A percentile compares a stretch with the other conserved stretches of the same genome.
Conservation (phyloP, 805 yeast species). For the Wickerhamomyces hampshirensis region DNA sequence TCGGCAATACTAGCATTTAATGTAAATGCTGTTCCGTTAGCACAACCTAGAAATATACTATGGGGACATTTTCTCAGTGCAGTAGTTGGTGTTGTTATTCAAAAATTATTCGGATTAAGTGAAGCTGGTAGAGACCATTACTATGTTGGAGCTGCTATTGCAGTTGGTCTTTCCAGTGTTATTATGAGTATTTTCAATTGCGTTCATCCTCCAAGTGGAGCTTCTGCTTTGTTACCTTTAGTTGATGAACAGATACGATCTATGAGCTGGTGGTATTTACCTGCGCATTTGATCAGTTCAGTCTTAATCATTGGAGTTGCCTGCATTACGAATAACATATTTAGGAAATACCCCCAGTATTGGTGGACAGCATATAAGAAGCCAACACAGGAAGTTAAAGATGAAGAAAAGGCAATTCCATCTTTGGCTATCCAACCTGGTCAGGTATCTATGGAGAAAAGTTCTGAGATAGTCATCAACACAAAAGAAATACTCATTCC, state of each 20-base stretch:
- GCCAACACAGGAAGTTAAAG: slow-evolving; percentile 1
- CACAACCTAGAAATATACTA: slow-evolving; percentile 59
- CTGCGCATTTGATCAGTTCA: slow-evolving; percentile 46
- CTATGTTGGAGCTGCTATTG: slow-evolving; percentile 55
- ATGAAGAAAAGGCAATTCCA: not conserved
- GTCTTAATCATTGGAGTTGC: slow-evolving; percentile 46
- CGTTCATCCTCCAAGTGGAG: slow-evolving; percentile 72
- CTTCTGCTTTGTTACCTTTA: slow-evolving; percentile 56
- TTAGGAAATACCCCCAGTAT: slow-evolving; percentile 48
- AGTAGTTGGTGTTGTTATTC: slow-evolving; percentile 48
- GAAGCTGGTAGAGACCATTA: slow-evolving; percentile 39
- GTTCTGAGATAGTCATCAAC: not conserved
- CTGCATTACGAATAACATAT: slow-evolving; percentile 47
- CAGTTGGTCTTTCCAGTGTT: slow-evolving; percentile 51
- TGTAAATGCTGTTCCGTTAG: slow-evolving; percentile 49
- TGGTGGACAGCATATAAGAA: slow-evolving; percentile 46
- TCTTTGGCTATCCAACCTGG: not conserved
- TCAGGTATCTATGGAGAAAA: no score
- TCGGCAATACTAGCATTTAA: slow-evolving; percentile 57
- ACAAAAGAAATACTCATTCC: slow-evolving; percentile 2
- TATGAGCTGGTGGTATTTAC: slow-evolving; percentile 66
- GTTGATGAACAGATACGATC: slow-evolving; percentile 38
- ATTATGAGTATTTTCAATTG: slow-evolving; percentile 49
- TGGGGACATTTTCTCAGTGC: slow-evolving; percentile 53
- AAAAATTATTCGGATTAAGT: slow-evolving; percentile 47